Conservation (phyloP, 163 green algal genomes). For the Chlorella variabilis region DNA sequence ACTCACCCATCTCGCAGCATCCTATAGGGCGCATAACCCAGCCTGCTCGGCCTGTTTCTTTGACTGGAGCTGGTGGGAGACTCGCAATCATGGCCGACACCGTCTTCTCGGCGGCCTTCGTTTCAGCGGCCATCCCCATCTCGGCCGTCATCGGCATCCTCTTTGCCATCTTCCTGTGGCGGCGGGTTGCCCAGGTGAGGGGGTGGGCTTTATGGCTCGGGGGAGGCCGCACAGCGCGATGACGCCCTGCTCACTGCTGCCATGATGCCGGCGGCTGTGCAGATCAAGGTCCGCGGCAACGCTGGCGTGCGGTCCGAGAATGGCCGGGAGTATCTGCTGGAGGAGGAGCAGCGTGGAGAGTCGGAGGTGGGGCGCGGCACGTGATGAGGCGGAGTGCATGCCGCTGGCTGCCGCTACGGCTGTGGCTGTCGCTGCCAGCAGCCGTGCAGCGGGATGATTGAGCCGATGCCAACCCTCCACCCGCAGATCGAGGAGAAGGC, state of each 20-base stretch:
- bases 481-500: conserved; percentile 85
- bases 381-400: not conserved
- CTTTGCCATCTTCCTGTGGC: conserved; percentile 85
- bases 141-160: conserved; percentile 53
- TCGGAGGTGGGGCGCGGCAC: conserved; percentile 64
- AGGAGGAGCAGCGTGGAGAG: conserved; percentile 86
- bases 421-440: not conserved
- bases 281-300: conserved; percentile 46
- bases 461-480: too few relatives aligned
- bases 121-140: too few relatives aligned
- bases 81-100: conserved; percentile 1
- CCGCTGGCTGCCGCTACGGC: too few relatives aligned
- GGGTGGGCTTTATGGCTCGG: not conserved
- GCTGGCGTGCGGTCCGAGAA: conserved; percentile 56
- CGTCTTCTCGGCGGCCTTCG: too few relatives aligned
- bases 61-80: too few relatives aligned
- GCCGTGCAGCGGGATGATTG: too few relatives aligned
- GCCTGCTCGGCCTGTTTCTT: too few relatives aligned
- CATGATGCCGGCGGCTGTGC: not conserved
- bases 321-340: conserved; percentile 84
- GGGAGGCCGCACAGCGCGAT: not conserved
- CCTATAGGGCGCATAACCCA: too few relatives aligned
- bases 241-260: not conserved
- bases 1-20: too few relatives aligned
- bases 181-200: conserved; percentile 60